A percentile compares a stretch with the other conserved stretches of the same genome.
These are phyloP conservation scores for Populus nigra DNA, from an alignment of 345 rosid species.

Conservation along the genomic window DNA sequence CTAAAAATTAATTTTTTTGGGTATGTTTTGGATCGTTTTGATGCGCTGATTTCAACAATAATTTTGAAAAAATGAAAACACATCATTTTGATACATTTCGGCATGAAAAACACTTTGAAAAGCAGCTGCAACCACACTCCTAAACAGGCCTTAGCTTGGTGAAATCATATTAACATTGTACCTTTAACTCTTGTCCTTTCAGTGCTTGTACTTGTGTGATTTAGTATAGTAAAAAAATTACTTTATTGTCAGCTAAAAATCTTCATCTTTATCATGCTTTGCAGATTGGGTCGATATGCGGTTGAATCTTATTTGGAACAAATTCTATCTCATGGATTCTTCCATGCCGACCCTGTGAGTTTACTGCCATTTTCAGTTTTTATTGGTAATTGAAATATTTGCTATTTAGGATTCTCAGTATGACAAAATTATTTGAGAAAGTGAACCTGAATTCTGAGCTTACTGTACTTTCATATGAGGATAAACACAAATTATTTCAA, in stretches of 20 bases:
- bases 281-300: constrained; percentile 89
- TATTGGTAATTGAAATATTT: not conserved
- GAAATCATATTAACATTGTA: constrained; percentile 1
- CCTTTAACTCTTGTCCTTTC: constrained; percentile 2
- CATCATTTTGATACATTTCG: no score
- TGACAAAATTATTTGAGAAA: not conserved
- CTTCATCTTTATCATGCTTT: constrained; percentile 16
- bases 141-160: not conserved
- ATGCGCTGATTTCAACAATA: no score
- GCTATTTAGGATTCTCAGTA: not conserved
- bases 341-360: constrained; percentile 96
- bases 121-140: no score
- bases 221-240: constrained; percentile 1
- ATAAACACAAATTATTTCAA: not conserved
- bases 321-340: constrained; percentile 95
- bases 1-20: no score
- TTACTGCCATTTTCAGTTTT: not conserved
- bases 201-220: constrained; percentile 1
- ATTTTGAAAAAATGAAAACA: no score
- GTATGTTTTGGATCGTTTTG: no score
- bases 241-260: constrained; percentile 2
- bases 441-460: not conserved
- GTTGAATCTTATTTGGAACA: constrained; percentile 99
- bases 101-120: no score
- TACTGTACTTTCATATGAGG: not conserved